Percentiles rank a stretch among this genome's conserved stretches.
Conservation (phyloP, 768 basidiomycete genomes). For the Russula sp. region DNA sequence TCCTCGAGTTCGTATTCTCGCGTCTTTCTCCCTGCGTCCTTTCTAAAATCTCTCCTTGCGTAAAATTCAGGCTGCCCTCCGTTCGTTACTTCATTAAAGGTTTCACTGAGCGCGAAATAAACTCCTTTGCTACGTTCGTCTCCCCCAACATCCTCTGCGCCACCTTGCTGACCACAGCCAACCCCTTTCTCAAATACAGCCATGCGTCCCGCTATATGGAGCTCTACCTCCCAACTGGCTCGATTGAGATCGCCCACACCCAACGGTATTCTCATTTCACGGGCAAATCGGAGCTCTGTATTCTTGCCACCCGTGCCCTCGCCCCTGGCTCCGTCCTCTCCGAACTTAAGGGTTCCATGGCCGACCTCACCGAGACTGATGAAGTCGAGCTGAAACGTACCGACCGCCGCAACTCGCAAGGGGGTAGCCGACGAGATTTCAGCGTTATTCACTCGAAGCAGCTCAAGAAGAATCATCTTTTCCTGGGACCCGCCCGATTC, state of each 20-base stretch:
- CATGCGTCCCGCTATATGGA: constrained; percentile 89
- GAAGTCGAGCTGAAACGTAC: constrained; percentile 84
- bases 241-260: constrained; percentile 86
- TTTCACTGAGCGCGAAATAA: constrained; percentile 81
- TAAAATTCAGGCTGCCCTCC: constrained; percentile 54
- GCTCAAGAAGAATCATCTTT: constrained; percentile 89
- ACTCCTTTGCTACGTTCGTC: constrained; percentile 89
- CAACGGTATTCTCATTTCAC: constrained; percentile 84
- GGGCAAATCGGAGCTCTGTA: constrained; percentile 86
- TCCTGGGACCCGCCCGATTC: constrained; percentile 88
- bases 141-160: constrained; percentile 31
- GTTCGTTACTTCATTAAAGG: constrained; percentile 74
- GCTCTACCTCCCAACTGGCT: constrained; percentile 77
- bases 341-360: constrained; percentile 91
- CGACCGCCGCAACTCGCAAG: constrained; percentile 60
- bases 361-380: constrained; percentile 80
- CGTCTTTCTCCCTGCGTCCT: constrained; percentile 32
- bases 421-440: constrained; percentile 73
- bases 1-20: constrained; percentile 60
- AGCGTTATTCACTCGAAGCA: constrained; percentile 90
- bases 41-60: constrained; percentile 10
- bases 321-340: constrained; percentile 68
- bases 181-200: constrained; percentile 42
- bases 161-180: constrained; percentile 30
- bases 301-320: constrained; percentile 73